Base-by-base conservation (phyloP, 2,329 filamentous ascomycete species). In the Penicillium fuscoglaucum region DNA sequence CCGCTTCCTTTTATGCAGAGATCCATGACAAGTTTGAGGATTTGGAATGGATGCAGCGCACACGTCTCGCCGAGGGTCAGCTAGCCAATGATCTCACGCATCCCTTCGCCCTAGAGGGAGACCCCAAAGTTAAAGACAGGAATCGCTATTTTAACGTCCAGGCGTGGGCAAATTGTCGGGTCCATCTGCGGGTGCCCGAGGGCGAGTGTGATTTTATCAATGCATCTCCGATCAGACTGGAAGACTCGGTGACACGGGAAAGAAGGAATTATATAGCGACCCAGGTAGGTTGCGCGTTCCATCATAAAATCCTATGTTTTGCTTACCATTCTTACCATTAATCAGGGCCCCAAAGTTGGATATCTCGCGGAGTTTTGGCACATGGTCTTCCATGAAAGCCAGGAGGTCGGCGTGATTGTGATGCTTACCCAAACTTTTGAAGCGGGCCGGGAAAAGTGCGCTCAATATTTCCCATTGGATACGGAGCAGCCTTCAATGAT, bases 341-440 rank as follows among this genome's bases (percentile, higher is more conserved):
- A 26, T 9, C 24, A 87, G 79, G 95, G 95, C 0, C 95, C 95
- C 6, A 96, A 93, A 69, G 76, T 82, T 59, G 84, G 85, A 28
- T 90, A 90, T 17, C 82, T 89, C 55, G 85, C 87, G 65, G 91
- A 96, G 70, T 90, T 96, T 64, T 99, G 93, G 90, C 90, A 95
- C 70, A 99, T 99, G 95, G 82, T 97, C 37, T 90, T 90, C 72
- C 88, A 96, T 69, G 91, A 96, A 74, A 85, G 82, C n/a, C 76
- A 77, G 28, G 86, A 87, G 46, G 86, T 89, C 2, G 91, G 87
- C 1, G 91, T 98, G 57, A 88, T 98, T 53, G 88, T 98, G 57
- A 97, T 98, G 90, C 84, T 99, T 61, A 99, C 93, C 2, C 91
- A 92, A 72, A 93, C 91, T 28, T 83, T 90, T 70, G 93, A 98